Base-by-base conservation (phyloP, 2,329 filamentous ascomycete species). In the Colletotrichum phormii region DNA sequence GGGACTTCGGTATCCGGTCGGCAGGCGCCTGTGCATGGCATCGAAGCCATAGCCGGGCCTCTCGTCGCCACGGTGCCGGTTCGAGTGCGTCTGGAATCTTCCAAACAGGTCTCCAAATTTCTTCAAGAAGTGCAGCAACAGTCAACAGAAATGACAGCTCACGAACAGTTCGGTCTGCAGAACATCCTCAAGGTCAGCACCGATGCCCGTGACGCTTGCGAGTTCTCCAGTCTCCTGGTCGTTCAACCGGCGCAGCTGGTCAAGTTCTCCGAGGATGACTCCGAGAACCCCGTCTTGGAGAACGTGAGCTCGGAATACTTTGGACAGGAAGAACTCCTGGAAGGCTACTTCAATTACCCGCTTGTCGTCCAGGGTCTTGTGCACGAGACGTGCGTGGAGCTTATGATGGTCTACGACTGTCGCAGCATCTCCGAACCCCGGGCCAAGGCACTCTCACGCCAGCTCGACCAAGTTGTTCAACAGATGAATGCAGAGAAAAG, bases 1-100 rank as follows among this genome's bases (percentile, higher is more conserved):
- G 79, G 79, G 1, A 31, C 67, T 1, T 75, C 75, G 0, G 49
- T 79, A 4, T 78, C 76, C 2, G 80, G 79, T 1, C 75, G 79
- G 5, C 73, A 77, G 22, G 75, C 76, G 1, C 62, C 77, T 1
- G 71, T 80, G 2, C 29, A 46, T 4, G 76, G 67, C 1, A 72
- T 80, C 4, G 74, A 77, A 3, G 57, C 26, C 2, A 77, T 79
- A 11, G n/a, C 75, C 1, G 79, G 76, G 0, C 76, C 77, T n/a
- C 62, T 71, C 22, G 74, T 79, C 15, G 71, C 74, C 24, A 76
- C 75, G 7, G 55, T 79, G 3, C 77, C 77, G 2, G 54, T 78
- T 4, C 66, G 74, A 0, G 24, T 74, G 9, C 31, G 55, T 1
- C 33, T 77, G 3, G 64, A 75, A 9, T 42, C 22, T 12, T 55